Conservation (phyloP, 1,139 yeast species). For the Lodderomyces orthopsilosis region DNA sequence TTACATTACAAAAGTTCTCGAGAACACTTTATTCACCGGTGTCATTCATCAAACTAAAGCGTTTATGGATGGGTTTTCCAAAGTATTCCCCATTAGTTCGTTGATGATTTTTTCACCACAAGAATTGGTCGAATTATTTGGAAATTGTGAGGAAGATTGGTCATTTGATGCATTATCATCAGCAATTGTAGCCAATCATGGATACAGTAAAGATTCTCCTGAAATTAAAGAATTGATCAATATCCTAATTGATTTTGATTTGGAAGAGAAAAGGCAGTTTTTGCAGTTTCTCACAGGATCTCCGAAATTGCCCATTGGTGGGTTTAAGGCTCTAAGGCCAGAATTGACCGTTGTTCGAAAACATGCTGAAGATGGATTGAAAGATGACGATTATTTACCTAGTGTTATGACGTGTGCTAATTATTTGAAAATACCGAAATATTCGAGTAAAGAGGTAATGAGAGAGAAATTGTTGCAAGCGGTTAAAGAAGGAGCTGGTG, state of each 20-base stretch:
- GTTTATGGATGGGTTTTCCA: constrained; percentile 78
- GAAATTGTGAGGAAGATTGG: constrained; percentile 85
- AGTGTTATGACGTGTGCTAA: constrained; percentile 99
- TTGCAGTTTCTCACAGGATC: constrained; percentile 91
- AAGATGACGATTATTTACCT: constrained; percentile 84
- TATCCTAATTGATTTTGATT: constrained; percentile 53
- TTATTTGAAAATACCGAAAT: constrained; percentile 84
- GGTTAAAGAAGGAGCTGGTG: constrained; percentile 83
- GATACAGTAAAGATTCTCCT: constrained; percentile 71
- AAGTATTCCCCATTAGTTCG: constrained; percentile 78
- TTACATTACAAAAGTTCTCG: constrained; percentile 59
- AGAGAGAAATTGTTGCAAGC: constrained; percentile 61
- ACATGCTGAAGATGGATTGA: constrained; percentile 61
- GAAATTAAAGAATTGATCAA: constrained; percentile 59
- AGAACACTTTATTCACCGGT: constrained; percentile 63
- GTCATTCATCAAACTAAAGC: constrained; percentile 61
- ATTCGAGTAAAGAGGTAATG: constrained; percentile 63
- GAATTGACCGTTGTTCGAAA: constrained; percentile 85
- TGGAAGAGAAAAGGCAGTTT: constrained; percentile 63
- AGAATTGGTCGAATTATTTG: constrained; percentile 67
- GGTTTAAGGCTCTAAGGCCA: constrained; percentile 81
- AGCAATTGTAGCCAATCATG: constrained; percentile 84
- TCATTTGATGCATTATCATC: constrained; percentile 56
- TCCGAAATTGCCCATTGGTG: constrained; percentile 91
- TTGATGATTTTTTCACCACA: constrained; percentile 67